Base-by-base conservation (phyloP, 2,329 filamentous ascomycete species). In the Verticillium isaacii region DNA sequence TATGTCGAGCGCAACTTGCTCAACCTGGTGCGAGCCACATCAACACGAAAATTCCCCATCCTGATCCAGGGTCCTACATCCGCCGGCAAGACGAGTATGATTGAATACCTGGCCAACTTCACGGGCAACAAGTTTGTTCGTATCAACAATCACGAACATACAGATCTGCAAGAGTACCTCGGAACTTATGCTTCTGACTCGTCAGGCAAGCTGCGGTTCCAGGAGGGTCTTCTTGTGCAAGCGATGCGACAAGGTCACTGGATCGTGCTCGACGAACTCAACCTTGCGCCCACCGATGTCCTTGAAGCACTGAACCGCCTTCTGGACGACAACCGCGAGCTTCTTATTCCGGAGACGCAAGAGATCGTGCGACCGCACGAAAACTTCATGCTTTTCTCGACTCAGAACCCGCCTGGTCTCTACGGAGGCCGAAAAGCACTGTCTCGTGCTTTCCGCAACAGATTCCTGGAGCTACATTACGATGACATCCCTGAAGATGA, bases 81-180 rank as follows among this genome's bases (percentile, higher is more conserved):
- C 5, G 91, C 94, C 14, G 95, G 95, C 66, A 99, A 99, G 77
- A 99, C 95, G 0, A 98, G 94, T 75, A 99, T 99, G 95, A 96
- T 99, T 52, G 94, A 98, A 75, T 97, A 97, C 72, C 83, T 99
- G 41, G 94, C 96, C n/a, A 95, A 96, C 70, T 90, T 91, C 61
- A 98, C 93, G 34, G 95, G 96, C 3, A 97, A 99, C 73, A 95
- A 91, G 71, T 99, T 98, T 71, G 93, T 99, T 54, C 88, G 95
- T 63, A 99, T 99, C 80, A 99, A 99, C 78, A 99, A 99, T 68
- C 95, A 99, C 75, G 96, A 99, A 72, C 95, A 99, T 71, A 99
- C 95, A 0, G 95, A 99, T 74, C 80, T 99, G 41, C 95, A 99
- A 74, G 96, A 99, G 72, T 99, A 99, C 70, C 80, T 99, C 6